Conservation (phyloP, 805 yeast species). For the Kodamaea fukazawae region DNA sequence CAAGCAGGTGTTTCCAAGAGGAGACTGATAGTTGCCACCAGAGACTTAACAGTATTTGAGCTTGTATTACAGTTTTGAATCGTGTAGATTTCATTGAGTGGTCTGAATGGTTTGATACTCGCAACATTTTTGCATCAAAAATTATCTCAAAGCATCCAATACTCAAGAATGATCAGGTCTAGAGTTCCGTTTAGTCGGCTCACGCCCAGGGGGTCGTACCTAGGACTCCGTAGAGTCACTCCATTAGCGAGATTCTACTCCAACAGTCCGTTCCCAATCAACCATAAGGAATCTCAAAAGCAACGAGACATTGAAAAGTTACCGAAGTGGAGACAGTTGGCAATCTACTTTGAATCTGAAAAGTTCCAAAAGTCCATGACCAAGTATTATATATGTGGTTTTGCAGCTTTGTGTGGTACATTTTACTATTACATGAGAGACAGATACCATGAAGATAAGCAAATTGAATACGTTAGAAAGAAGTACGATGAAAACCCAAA, state of each 20-base stretch:
- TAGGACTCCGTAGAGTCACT: no score
- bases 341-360: constrained; percentile 44
- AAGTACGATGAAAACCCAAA: constrained; percentile 36
- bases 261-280: constrained; percentile 35
- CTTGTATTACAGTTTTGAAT: no score
- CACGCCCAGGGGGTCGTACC: no score
- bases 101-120: no score
- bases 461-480: constrained; percentile 42
- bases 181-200: no score
- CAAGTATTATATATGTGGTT: constrained; percentile 59
- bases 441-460: constrained; percentile 62
- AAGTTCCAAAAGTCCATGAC: constrained; percentile 61
- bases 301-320: constrained; percentile 26
- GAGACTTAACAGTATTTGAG: no score
- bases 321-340: constrained; percentile 41
- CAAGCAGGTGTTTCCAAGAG: no score
- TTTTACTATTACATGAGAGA: constrained; percentile 68
- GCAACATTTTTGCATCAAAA: no score
- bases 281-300: constrained; percentile 27
- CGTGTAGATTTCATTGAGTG: no score
- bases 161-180: no score
- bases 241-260: constrained; percentile 1
- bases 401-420: constrained; percentile 52
- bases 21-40: no score
- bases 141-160: no score